Base-by-base conservation (phyloP, 2,329 filamentous ascomycete species). In the Apiospora rasikravindrae region DNA sequence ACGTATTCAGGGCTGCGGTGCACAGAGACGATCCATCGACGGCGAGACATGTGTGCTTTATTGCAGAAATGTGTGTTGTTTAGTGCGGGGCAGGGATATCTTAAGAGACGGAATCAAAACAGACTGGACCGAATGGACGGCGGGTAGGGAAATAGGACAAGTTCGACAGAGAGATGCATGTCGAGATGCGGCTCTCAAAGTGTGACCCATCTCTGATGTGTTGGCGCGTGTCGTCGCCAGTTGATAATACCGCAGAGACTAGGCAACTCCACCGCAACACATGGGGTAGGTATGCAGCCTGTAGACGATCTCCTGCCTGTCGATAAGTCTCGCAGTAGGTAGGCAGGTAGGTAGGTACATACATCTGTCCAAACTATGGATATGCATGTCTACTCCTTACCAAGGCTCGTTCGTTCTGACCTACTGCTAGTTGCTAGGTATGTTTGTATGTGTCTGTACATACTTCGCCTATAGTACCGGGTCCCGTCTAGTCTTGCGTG, bases 211-310 rank as follows among this genome's bases (percentile, higher is more conserved):
- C 85, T 86, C 26, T 93, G 94, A 95, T 97, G 94, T 93, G 94
- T 88, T 97, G 94, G 94, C 94, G 92, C 91, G 86, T 87, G 88
- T 92, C 88, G 88, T 90, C 89, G 89, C 93, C 93, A 96, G 92
- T 95, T 91, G 88, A 91, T 90, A 86, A 86, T 87, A 88, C 84
- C 83, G 85, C 86, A 85, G 87, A 86, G 87, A 87, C 88, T 89
- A 89, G 85, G 83, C 86, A 87, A 86, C 88, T 89, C 89, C 89
- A 91, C 89, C 83, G 82, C 84, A 82, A 84, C 85, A 87, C 83
- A 85, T 84, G 82, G 82, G 83, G 81, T 81, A 84, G 84, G 84
- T 84, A 86, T 83, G 68, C 68, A 69, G 68, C 82, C 79, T 79
- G 80, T 80, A 82, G 80, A 82, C 81, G 83, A 84, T 84, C 85